A percentile compares a stretch with the other conserved stretches of the same genome.
Conservation (phyloP, 2,329 filamentous ascomycete species). For the Penicillium italicum region DNA sequence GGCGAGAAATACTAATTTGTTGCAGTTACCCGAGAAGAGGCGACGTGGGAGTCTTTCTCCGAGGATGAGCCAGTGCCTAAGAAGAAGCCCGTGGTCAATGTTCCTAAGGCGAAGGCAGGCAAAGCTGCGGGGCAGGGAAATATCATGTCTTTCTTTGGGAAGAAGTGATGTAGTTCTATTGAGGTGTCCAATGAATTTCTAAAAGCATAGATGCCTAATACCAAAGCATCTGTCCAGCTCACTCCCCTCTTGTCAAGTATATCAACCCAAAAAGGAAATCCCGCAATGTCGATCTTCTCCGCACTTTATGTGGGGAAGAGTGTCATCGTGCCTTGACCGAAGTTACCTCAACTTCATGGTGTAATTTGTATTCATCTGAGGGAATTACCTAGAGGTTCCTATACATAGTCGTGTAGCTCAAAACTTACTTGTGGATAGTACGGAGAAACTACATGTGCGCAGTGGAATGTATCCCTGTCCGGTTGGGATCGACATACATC, state of each 20-base stretch:
- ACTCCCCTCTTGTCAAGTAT: not conserved
- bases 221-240: not conserved
- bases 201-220: not conserved
- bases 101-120: constrained; percentile 52
- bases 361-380: constrained; percentile 12
- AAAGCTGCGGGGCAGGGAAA: constrained; percentile 61
- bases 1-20: constrained; percentile 8
- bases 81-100: constrained; percentile 45
- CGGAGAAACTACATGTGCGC: not conserved
- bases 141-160: constrained; percentile 90
- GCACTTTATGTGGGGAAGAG: constrained; percentile 20
- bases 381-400: not conserved
- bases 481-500: constrained; percentile 19
- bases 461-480: constrained; percentile 21
- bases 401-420: not conserved
- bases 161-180: constrained; percentile 54
- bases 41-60: constrained; percentile 87
- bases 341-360: constrained; percentile 20
- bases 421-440: not conserved
- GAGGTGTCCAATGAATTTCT: not conserved
- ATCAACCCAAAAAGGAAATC: not conserved
- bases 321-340: constrained; percentile 13
- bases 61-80: constrained; percentile 69
- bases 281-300: constrained; percentile 18
- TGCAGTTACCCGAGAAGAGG: constrained; percentile 78